These are phyloP conservation scores for Hymenoscyphus scutula DNA, from an alignment of 2,329 filamentous ascomycete species.

Conservation along the genomic window DNA sequence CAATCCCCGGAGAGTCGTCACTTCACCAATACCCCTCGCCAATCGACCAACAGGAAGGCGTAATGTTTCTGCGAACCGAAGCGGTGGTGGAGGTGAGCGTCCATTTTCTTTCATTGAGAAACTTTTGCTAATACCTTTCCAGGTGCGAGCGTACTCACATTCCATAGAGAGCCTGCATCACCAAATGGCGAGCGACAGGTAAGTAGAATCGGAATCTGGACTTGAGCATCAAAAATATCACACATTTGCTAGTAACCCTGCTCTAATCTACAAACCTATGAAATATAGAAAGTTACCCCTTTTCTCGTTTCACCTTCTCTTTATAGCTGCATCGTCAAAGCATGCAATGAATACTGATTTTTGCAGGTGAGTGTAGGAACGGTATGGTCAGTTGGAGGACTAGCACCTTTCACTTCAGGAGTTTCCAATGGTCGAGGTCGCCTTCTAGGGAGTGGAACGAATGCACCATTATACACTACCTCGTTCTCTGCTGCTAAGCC, in stretches of 20 bases:
- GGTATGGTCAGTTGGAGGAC: conserved; percentile 76
- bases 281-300: neutral
- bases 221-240: neutral
- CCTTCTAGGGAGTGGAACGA: conserved; percentile 67
- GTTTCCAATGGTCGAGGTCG: conserved; percentile 63
- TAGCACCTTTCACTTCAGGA: conserved; percentile 53
- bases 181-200: conserved; percentile 34
- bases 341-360: conserved; percentile 15
- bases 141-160: conserved; percentile 34
- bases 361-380: conserved; percentile 62
- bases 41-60: conserved; percentile 20
- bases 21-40: conserved; percentile 26
- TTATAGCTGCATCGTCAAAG: neutral
- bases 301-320: neutral
- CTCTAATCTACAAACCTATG: neutral
- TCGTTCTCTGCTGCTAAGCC: conserved; percentile 44
- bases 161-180: conserved; percentile 30
- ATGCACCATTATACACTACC: conserved; percentile 63
- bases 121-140: conserved; percentile 13
- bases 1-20: conserved; percentile 38
- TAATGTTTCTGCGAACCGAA: conserved; percentile 28
- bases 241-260: neutral
- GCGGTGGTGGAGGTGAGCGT: conserved; percentile 27
- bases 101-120: neutral
- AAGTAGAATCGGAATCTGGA: conserved; percentile 13